These are phyloP conservation scores for Xerocomus nothofagi DNA, from an alignment of 1,284 basidiomycete species.

Conservation along the genomic window DNA sequence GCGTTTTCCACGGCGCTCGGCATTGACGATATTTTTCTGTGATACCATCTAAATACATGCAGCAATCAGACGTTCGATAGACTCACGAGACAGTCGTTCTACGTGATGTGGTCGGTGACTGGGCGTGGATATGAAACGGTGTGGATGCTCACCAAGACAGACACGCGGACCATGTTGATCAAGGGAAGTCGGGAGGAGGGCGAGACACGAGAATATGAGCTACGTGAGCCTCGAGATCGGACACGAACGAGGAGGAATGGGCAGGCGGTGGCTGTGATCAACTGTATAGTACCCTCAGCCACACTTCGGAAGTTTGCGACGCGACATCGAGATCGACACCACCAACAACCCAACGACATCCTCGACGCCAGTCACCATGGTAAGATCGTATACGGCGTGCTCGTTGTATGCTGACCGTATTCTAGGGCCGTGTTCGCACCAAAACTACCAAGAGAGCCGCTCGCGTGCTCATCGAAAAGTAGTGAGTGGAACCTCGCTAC, in stretches of 20 bases:
- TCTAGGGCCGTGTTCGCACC: constrained; percentile 97
- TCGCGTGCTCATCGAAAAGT: constrained; percentile 99
- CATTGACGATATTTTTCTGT: constrained; percentile 96
- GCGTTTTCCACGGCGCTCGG: constrained; percentile 96
- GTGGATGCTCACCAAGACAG: constrained; percentile 65
- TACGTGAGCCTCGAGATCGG: constrained; percentile 39
- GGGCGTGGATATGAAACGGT: background rate
- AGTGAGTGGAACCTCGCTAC: constrained; percentile 56
- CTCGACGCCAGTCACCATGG: constrained; percentile 46
- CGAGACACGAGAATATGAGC: constrained; percentile 22
- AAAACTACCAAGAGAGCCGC: constrained; percentile 99
- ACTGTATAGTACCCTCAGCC: constrained; percentile 36
- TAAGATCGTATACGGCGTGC: constrained; percentile 17
- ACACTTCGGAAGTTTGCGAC: constrained; percentile 30
- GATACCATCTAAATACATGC: constrained; percentile 2
- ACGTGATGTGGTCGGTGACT: constrained; percentile 1
- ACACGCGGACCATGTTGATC: constrained; percentile 77
- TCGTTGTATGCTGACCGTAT: constrained; percentile 1
- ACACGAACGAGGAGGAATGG: background rate
- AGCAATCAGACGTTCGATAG: background rate
- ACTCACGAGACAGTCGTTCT: constrained; percentile 82
- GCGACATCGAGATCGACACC: no score
- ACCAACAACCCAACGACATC: constrained; percentile 12
- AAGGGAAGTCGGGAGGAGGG: constrained; percentile 9
- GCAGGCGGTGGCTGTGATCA: constrained; percentile 30